Evolutionary conservation across 345 rosid genomes (phyloP), one percentile per base, ranked within the genome.

Genomic region (Moricandia moricandioides): DNA sequence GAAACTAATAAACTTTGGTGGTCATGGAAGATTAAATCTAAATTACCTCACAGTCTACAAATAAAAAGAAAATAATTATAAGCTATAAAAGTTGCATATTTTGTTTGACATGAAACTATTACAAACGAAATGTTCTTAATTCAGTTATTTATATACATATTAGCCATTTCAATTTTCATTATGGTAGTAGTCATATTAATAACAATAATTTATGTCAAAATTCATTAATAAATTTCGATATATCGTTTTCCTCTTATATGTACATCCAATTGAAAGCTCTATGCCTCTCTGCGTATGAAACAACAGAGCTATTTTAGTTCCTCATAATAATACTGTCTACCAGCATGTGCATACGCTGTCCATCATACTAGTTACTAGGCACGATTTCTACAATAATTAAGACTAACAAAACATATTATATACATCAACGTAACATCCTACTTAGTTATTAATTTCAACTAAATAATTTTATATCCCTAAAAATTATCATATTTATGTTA

Each of bases 281-380:
- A 70, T 70, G 52, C 62, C 80, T 70, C 54, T 77, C 72, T 64
- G 66, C 67, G 8, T 71, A 77, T 47, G 71, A 70, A 59, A 62
- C 60, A 65, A 57, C 71, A 55, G 13, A 57, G 64, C 35, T 77
- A 31, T 17, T 51, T 10, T 47, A 14, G 52, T 6, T 47, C 52
- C 17, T 47, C 52, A 6, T n/a, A 47, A 47, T 47, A 69, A 76
- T 56, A 70, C 71, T 56, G 75, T 77, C 55, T 70, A 70, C 61
- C 66, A 77, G 27, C 80, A 77, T 77, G 80, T 77, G 80, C 80
- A 57, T 77, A 65, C 71, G 76, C 72, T 65, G 57, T 30, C 54
- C 67, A 77, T 65, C 71, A 71, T 77, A 47, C 52, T 47, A 71
- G 55, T 70, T 65, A 64, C 26, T 47, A 77, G 67, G 72, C 80